These are phyloP conservation scores for Rhamnella rubrinervis DNA, from an alignment of 331 rosid genomes.

Conservation along the genomic window DNA sequence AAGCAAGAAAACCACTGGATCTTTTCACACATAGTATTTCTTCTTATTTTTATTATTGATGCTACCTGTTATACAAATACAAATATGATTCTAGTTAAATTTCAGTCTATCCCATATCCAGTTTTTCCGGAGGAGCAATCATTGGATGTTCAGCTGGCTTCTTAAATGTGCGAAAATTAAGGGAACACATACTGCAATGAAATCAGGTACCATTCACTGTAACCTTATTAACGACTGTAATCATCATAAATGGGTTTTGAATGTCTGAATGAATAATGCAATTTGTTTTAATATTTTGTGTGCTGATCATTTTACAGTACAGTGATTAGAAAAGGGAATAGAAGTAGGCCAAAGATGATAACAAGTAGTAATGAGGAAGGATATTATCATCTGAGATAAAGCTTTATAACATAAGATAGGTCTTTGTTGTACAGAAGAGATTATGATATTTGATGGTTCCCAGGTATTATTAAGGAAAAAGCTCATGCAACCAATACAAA, in stretches of 20 bases:
- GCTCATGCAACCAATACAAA: no score
- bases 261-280: neutral
- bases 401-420: no score
- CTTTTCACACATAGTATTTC: conserved; percentile 5
- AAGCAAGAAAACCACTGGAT: neutral
- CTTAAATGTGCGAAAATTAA: conserved; percentile 89
- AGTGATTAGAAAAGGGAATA: no score
- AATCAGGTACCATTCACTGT: conserved; percentile 61
- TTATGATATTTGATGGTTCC: no score
- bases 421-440: no score
- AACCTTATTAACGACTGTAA: conserved; percentile 9
- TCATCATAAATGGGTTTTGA: conserved; percentile 15
- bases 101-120: conserved; percentile 99
- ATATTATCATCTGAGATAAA: no score
- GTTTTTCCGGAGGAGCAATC: conserved; percentile 95
- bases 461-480: no score
- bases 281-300: conserved; percentile 2
- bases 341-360: no score
- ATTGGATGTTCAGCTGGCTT: conserved; percentile 98
- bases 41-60: neutral
- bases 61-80: conserved; percentile 33
- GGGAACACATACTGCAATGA: conserved; percentile 97
- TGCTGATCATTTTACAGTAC: no score
- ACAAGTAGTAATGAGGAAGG: no score
- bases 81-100: conserved; percentile 75